Conservation (phyloP, 805 yeast species). For the Pichia heedii region DNA sequence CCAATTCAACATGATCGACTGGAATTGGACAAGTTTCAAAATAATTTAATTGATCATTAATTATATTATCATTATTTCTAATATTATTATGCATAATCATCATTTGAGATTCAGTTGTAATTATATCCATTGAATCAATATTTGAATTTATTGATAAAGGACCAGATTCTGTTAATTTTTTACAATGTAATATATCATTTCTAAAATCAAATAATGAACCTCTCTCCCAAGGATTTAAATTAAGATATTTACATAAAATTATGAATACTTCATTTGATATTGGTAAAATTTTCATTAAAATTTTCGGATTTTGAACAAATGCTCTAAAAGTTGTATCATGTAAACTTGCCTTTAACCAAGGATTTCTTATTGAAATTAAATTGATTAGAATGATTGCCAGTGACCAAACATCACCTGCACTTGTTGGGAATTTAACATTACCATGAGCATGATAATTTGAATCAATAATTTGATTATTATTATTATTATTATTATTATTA, state of each 20-base stretch:
- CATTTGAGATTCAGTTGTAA: conserved; percentile 22
- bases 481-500: background rate
- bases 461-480: conserved; percentile 9
- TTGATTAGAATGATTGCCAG: conserved; percentile 74
- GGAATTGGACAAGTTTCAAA: conserved; percentile 27
- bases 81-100: conserved; percentile 1
- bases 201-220: conserved; percentile 33
- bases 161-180: conserved; percentile 25
- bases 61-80: background rate
- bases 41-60: background rate
- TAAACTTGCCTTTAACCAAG: conserved; percentile 77
- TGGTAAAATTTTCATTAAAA: conserved; percentile 63
- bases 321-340: conserved; percentile 58
- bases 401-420: conserved; percentile 83
- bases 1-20: conserved; percentile 27
- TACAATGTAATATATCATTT: conserved; percentile 27
- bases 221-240: conserved; percentile 41
- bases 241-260: conserved; percentile 38
- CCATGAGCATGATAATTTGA: conserved; percentile 15
- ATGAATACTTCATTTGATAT: conserved; percentile 53
- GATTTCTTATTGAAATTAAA: conserved; percentile 74
- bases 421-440: conserved; percentile 46
- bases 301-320: conserved; percentile 44
- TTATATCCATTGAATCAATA: conserved; percentile 18
- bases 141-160: conserved; percentile 26